Base-by-base conservation (phyloP, 2,329 filamentous ascomycete genomes). In the Knufia petricola region DNA sequence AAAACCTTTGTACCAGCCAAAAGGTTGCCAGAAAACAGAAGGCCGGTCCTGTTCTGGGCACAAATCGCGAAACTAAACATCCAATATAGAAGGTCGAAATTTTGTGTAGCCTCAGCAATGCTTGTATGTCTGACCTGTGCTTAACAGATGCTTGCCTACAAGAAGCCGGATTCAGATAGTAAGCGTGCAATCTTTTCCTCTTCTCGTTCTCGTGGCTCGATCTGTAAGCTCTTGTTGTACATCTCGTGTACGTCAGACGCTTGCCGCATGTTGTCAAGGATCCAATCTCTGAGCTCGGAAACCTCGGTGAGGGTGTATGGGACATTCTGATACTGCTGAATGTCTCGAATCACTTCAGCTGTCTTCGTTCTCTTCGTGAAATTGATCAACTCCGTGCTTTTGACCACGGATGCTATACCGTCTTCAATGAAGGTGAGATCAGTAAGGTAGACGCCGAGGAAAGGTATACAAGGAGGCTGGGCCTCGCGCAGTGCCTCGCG, bases 401-500 rank as follows among this genome's bases (percentile, higher is more conserved):
- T 96, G 69, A 94, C 88, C 59, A 95, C 81, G 8, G 89, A 94
- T 2, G 92, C 88, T 54, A 98, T 98, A 58, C 92, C 92, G 61
- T 98, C 90, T 66, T 98, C 92, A 56, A 98, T 98, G 63, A 98
- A 98, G 1, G 90, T 96, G 50, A 98, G 74, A 70, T 98, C 92
- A 50, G 92, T 98, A 53, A 98, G 73, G 65, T 96, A 98, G 49
- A 96, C 90, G 67, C 88, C 92, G 62, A 98, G 94, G 69, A 98
- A 98, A 3, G 92, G 92, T 64, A 96, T 96, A 65, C 92, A 98
- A 10, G 92, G 92, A 15, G 92, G 92, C 59, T 95, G 95, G 21
- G 90, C 88, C 48, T 84, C 82, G 71, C 95, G 90, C 48, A 98
- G 73, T 23, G 87, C 82, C 64, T 96, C 92, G 64, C 92, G 81